Base-by-base conservation (phyloP, 2,329 filamentous ascomycete species). In the Phyllosticta citriasiana region DNA sequence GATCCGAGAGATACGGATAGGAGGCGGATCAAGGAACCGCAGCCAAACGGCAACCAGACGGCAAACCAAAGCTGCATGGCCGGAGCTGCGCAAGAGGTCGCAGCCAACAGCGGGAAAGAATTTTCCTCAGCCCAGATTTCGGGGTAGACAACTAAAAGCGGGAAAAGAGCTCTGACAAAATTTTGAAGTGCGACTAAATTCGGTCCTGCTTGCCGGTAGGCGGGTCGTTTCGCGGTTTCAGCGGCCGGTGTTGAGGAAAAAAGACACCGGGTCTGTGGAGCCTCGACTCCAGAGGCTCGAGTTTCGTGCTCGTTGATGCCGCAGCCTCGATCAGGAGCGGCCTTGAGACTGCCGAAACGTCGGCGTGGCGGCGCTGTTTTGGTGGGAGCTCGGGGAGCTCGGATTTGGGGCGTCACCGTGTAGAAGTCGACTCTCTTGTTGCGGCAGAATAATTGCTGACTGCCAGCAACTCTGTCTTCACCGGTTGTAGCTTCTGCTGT, bases 321-420 rank as follows among this genome's bases (percentile, higher is more conserved):
- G 40, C 40, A 47, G 40, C 40, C 12, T 47, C 40, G 40, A 47
- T 16, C 40, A n/a, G 40, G 3, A 47, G 40, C 40, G 40, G 40
- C 40, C 57, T 54, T 54, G 57, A 59, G 57, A 59, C 57, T 59
- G 57, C 57, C 57, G 57, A 54, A 47, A 40, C 22, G 35, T 40
- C 57, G 57, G 57, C 51, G 56, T 35, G 58, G 40, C 53, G 58
- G 58, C 19, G 27, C 33, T 47, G 53, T n/a, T 35, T 24, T 60
- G 58, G 58, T 22, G 53, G 53, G 53, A 60, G 55, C 53, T 60
- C 58, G 58, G 58, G 2, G 16, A 8, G 27, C 40, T 60, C 58
- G 58, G 58, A 56, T 47, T 47, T 19, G 40, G 19, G 40, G 27
- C 27, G 27, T 7, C 27, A 30, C 27, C 16, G n/a, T n/a, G 40